These are phyloP conservation scores for Corrigiola litoralis DNA, from an alignment of 179 eudicot species.

Conservation along the genomic window DNA sequence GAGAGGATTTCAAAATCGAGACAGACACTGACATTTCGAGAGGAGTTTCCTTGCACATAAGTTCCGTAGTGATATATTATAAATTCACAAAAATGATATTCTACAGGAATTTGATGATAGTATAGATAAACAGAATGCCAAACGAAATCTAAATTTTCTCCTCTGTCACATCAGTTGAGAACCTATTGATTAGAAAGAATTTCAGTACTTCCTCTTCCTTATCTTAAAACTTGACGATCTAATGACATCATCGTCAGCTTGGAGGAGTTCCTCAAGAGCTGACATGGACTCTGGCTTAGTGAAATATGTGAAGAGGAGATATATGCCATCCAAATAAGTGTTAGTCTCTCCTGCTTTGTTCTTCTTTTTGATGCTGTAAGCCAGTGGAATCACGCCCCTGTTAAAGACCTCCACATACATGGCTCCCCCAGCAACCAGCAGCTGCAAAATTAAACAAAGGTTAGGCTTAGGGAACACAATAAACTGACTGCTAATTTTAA, in stretches of 20 bases:
- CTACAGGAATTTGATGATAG: not conserved
- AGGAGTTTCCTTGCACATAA: conserved; percentile 9
- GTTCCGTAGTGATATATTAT: not conserved
- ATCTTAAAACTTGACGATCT: conserved; percentile 68
- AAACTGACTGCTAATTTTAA: not conserved
- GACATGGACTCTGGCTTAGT: conserved; percentile 77
- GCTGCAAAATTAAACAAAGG: conserved; percentile 36
- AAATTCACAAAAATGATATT: conserved; percentile 15
- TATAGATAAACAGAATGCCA: not conserved
- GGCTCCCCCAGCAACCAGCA: conserved; percentile 96
- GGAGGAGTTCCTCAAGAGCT: conserved; percentile 40
- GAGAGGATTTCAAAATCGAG: not conserved
- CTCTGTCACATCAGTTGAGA: not conserved
- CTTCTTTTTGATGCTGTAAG: conserved; percentile 78
- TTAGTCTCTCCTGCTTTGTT: conserved; percentile 84
- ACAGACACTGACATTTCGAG: conserved; percentile 10
- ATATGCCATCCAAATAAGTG: conserved; percentile 87
- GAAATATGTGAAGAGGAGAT: conserved; percentile 85
- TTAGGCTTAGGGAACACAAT: not conserved
- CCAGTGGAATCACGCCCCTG: conserved; percentile 89
- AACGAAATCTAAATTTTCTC: conserved; percentile 4
- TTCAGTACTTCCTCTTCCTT: conserved; percentile 66
- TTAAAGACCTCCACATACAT: conserved; percentile 93
- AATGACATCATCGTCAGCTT: conserved; percentile 64
- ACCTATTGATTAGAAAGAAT: not conserved